Percentiles rank a stretch among this genome's conserved stretches.
These are phyloP conservation scores for Leccinum uliginosum DNA, from an alignment of 768 basidiomycete species.

Conservation along the genomic window DNA sequence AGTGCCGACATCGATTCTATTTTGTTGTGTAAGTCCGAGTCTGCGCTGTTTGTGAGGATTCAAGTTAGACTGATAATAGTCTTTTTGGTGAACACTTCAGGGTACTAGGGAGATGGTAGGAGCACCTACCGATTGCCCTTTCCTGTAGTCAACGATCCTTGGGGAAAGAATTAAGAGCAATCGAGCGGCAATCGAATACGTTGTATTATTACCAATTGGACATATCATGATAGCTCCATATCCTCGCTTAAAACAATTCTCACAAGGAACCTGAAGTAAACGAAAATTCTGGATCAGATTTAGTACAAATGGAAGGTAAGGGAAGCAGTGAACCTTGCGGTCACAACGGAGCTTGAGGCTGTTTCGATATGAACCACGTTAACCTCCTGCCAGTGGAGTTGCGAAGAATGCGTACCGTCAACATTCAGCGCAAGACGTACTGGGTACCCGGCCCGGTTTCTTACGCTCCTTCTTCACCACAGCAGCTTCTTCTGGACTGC, in stretches of 20 bases:
- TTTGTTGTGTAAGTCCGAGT: constrained; percentile 64
- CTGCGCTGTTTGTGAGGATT: constrained; percentile 67
- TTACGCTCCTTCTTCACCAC: constrained; percentile 33
- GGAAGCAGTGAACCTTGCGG: constrained; percentile 40
- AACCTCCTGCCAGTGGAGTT: background rate
- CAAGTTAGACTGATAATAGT: constrained; percentile 36
- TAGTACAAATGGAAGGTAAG: too few species aligned
- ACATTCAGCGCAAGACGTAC: constrained; percentile 39
- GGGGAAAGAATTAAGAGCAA: constrained; percentile 3
- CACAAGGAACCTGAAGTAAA: constrained; percentile 62
- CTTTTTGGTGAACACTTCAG: background rate
- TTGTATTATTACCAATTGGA: constrained; percentile 52
- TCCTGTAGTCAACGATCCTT: constrained; percentile 53
- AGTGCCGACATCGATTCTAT: constrained; percentile 50
- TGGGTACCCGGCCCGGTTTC: constrained; percentile 47
- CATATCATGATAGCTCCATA: constrained; percentile 74
- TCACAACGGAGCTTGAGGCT: constrained; percentile 66
- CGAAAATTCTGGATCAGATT: constrained; percentile 13
- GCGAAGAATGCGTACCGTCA: constrained; percentile 27
- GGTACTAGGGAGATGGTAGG: background rate
- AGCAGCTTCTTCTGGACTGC: constrained; percentile 5
- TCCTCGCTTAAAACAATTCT: constrained; percentile 71
- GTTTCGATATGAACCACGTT: background rate
- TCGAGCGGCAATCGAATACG: constrained; percentile 1
- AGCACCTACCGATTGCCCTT: constrained; percentile 49